Evolutionary conservation across 2,329 filamentous ascomycete genomes (phyloP), one percentile per base, ranked within the genome.

Genomic region (Pseudogymnoascus sp.): DNA sequence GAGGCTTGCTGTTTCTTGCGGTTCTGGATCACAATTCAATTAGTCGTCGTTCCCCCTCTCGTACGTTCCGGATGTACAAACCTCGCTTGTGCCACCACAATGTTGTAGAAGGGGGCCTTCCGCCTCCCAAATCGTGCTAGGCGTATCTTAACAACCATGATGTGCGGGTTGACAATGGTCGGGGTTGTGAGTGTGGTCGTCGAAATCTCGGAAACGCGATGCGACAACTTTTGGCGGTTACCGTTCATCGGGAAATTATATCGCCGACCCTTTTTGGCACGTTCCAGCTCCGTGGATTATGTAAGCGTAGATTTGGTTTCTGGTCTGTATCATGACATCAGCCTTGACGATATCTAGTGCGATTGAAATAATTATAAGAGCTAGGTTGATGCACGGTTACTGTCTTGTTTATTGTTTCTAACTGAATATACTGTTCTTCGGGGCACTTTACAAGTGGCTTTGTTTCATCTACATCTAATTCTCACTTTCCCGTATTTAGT

Each of bases 61-160:
- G 36, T 15, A 31, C 28, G 44, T 50, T 9, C 57, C 44, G 38
- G 59, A 40, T 60, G 61, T 31, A 67, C 81, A 68, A 83, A 96
- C 90, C 93, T 87, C 57, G 93, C 93, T 73, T 97, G 93, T 15
- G 92, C 85, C 68, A 99, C 90, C 69, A 97, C 91, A 68, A 99
- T 97, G 79, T 99, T 99, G 83, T 96, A 99, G 71, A 97, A 89
- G 2, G 95, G 93, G n/a, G 85, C 76, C 75, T 96, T 93, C 68
- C 84, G 86, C 76, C 89, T 91, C 74, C 93, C 92, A 76, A 97
- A 96, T 76, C 95, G 93, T 71, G 95, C 90, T 70, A 99, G 87
- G 65, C 95, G 89, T 76, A 99, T 95, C 76, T 90, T 90, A 72
- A 99, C 83, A 67, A 97, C 93, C 95, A 99, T 96, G 62, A 71